Conservation (phyloP, 2,329 filamentous ascomycete species). For the Talaromyces sp. region DNA sequence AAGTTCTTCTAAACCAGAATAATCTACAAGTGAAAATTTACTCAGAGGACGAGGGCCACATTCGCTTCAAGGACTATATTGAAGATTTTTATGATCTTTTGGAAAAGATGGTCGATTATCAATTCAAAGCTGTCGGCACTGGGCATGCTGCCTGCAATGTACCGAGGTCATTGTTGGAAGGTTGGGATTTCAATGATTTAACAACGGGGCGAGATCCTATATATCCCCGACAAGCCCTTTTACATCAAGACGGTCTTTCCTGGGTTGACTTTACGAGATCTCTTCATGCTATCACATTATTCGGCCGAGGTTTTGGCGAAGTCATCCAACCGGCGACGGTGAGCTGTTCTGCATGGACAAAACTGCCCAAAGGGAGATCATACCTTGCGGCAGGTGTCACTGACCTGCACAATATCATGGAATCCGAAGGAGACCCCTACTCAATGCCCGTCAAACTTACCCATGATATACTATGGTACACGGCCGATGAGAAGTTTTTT, state of each 20-base stretch:
- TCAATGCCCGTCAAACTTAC: conserved; percentile 13
- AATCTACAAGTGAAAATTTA: conserved; percentile 12
- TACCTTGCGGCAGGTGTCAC: conserved; percentile 24
- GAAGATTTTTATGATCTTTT: conserved; percentile 21
- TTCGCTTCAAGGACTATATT: conserved; percentile 19
- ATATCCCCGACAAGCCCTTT: conserved; percentile 15
- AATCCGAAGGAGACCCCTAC: conserved; percentile 17
- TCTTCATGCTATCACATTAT: conserved; percentile 20
- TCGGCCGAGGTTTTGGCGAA: conserved; percentile 24
- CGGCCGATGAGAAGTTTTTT: not conserved
- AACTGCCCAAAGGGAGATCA: conserved; percentile 21
- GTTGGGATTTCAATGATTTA: conserved; percentile 24
- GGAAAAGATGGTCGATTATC: conserved; percentile 25
- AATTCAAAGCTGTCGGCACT: conserved; percentile 7
- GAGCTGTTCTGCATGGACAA: conserved; percentile 20
- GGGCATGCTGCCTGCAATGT: conserved; percentile 5
- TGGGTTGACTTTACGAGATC: conserved; percentile 29
- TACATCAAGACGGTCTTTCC: conserved; percentile 15
- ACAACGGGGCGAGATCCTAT: conserved; percentile 17
- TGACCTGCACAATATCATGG: conserved; percentile 25
- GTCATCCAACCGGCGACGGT: conserved; percentile 17
- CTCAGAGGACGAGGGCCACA: not conserved
- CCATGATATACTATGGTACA: conserved; percentile 16
- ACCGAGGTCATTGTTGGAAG: conserved; percentile 19
- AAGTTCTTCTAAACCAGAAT: conserved; percentile 11